Base-by-base conservation (phyloP, 345 rosid genomes). In the Populus pruinosa region DNA sequence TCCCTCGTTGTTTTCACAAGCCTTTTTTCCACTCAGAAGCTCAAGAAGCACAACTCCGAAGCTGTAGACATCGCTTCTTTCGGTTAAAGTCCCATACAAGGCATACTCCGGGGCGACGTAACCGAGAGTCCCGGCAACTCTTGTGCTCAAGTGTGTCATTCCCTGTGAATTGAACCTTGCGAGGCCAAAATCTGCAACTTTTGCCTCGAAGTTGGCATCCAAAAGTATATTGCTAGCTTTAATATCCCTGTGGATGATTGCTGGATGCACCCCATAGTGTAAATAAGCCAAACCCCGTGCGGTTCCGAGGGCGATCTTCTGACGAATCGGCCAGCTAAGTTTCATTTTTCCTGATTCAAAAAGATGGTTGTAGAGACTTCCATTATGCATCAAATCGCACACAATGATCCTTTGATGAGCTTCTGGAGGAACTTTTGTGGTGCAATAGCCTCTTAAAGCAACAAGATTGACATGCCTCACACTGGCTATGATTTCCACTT, bases 101-200 rank as follows among this genome's bases (percentile, higher is more conserved):
- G 88, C 90, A 39, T 87, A 83, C 35, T 87, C 90, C 0, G 87
- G 90, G n/a, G 88, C 84, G 20, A 87, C 86, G 43, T 85, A 85
- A 2, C 88, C 88, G 0, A 83, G 80, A 11, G 88, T 85, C 38
- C 88, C 90, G 0, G 90, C 90, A 23, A 73, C 85, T 50, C 79
- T 53, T 1, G 88, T 87, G 71, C 82, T 85, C 47, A 85, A 68
- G 75, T 87, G 90, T 18, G 90, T 77, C 80, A 16, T 75, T 72
- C 82, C 87, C 2, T 71, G 81, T 12, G 81, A 72, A 50, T 83
- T 85, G 73, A 83, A 78, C 82, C 74, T 87, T 25, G 90, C 87
- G 31, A 87, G 79, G 59, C 88, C 88, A 25, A 87, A 87, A 85
- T 87, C 90, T 2, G 83, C 90, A 16, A 85, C 80, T 74, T 84